Conservation (phyloP, 352 stramenopile species). For the Hyaloperonospora brassicae region DNA sequence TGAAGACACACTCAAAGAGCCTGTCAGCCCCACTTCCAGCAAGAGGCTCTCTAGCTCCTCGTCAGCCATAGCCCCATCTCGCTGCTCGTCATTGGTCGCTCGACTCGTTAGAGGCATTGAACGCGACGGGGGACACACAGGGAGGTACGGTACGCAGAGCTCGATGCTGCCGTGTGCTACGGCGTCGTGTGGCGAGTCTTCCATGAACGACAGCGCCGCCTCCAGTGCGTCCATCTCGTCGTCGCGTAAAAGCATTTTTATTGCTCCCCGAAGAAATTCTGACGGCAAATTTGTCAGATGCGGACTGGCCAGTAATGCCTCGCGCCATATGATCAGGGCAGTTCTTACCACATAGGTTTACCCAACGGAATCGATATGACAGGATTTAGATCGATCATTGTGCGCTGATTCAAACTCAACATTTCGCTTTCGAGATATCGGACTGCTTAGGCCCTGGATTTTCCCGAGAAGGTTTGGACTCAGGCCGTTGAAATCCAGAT, state of each 20-base stretch:
- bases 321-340: too few relatives aligned
- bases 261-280: not conserved
- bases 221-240: conserved; percentile 33
- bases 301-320: too few relatives aligned
- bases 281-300: not conserved
- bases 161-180: not conserved
- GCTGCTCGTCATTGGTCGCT: conserved; percentile 11
- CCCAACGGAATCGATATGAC: too few relatives aligned
- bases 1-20: conserved; percentile 1
- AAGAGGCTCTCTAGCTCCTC: conserved; percentile 29
- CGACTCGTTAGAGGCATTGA: conserved; percentile 1
- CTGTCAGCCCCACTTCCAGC: conserved; percentile 20
- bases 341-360: too few relatives aligned
- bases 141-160: not conserved
- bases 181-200: conserved; percentile 19
- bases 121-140: not conserved
- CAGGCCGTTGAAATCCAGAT: too few relatives aligned
- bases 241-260: conserved; percentile 25
- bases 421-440: too few relatives aligned
- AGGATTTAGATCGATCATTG: too few relatives aligned
- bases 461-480: too few relatives aligned
- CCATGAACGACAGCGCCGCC: conserved; percentile 31
- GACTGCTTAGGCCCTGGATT: too few relatives aligned
- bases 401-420: too few relatives aligned
- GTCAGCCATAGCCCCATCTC: conserved; percentile 14